phyloP scores from a whole-genome alignment of 139 green algal species.

The Micractinium conductrix region DNA sequence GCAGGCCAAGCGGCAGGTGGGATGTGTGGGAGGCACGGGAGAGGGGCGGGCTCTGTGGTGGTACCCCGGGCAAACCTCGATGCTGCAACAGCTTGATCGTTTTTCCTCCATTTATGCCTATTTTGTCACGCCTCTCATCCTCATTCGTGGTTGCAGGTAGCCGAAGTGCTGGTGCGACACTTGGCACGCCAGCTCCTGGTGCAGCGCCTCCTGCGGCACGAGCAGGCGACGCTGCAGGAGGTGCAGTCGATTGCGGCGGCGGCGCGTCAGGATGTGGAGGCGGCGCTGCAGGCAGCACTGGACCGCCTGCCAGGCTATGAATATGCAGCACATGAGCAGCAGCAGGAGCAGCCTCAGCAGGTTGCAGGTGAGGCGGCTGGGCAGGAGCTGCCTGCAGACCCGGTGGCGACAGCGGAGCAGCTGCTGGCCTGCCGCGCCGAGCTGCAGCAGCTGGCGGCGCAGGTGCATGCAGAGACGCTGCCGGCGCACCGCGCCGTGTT shows the following conservation, averaged over 20 bases:
- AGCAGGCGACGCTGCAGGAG: conserved; percentile 9
- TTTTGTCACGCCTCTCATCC: too few relatives aligned
- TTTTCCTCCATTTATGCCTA: too few relatives aligned
- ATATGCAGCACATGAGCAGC: neutral
- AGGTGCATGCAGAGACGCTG: neutral
- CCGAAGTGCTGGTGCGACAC: conserved; percentile 16
- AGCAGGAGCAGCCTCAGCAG: neutral
- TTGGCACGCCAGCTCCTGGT: conserved; percentile 17
- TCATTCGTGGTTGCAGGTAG: neutral
- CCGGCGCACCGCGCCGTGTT: neutral
- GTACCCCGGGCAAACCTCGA: too few relatives aligned
- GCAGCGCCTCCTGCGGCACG: neutral
- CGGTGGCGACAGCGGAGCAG: neutral
- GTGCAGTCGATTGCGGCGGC: neutral
- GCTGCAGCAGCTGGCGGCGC: neutral
- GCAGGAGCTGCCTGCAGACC: neutral
- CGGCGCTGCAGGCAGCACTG: conserved; percentile 21
- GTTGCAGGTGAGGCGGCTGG: too few relatives aligned
- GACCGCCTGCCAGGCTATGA: conserved; percentile 32
- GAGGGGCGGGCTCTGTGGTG: too few relatives aligned
- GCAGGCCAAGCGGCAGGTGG: conserved; percentile 23
- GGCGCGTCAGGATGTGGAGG: conserved; percentile 4
- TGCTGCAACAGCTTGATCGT: too few relatives aligned
- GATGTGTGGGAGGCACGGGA: too few relatives aligned
- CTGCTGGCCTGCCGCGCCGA: conserved; percentile 14